Evolutionary conservation across 2,329 filamentous ascomycete genomes (phyloP), one percentile per base, ranked within the genome.

Genomic region (Ophiostoma australiae): DNA sequence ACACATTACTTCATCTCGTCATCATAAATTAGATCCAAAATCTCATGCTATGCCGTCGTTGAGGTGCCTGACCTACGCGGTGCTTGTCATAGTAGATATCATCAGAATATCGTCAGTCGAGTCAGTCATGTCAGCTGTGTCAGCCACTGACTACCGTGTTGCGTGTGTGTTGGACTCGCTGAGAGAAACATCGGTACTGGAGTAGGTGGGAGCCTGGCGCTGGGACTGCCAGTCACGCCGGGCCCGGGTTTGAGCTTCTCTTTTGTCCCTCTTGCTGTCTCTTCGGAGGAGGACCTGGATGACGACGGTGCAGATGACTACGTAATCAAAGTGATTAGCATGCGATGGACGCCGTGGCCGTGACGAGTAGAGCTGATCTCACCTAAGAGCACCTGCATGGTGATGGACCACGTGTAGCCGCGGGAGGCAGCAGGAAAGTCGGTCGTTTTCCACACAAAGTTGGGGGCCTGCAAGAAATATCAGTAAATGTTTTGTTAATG

Each of bases 401-500:
- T 73, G 23, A 80, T 78, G 0, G 76, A 78, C 77, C 77, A 81
- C 0, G 76, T 73, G 69, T 81, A 81, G 5, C 80, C 80, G 37
- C 79, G 79, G 17, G 72, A 75, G 0, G 80, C 80, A 0, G 75
- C 76, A 0, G 80, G 80, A 41, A 80, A 81, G 5, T 78, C 78
- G 0, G 78, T 79, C 0, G 80, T 81, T 69, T 81, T 81, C 80
- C 80, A 81, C 1, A 81, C 78, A 67, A 81, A 81, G 68, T 81
- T 81, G 0, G 80, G 80, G 2, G 78, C 61, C 61, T 65, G 15
- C 6, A n/a, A 1, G 2, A 48, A 6, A 15, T 8, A 3, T 33
- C 5, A 31, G 58, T 33, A 27, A 3, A 13, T 63, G 3, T 17
- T 1, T 15, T 1, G 13, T 31, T n/a, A n/a, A 17, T 15, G 27